Base-by-base conservation (phyloP, 2,329 filamentous ascomycete species). In the Graphium sp. region DNA sequence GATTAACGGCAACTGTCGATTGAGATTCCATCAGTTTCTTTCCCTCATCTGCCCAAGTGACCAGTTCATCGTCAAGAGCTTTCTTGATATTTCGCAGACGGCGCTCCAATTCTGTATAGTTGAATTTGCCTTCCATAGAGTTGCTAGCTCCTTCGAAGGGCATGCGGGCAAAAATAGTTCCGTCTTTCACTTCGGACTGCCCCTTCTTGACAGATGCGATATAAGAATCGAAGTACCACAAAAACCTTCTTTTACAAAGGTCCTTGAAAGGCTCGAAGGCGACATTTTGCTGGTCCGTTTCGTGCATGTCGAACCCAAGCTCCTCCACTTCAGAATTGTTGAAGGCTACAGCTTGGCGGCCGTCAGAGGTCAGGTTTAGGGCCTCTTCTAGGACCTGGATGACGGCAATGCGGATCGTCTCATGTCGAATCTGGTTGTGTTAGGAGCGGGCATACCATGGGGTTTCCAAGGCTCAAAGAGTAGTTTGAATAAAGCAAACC, bases 151-250 rank as follows among this genome's bases (percentile, higher is more conserved):
- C 66, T 46, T 98, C 89, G 39, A 98, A 98, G 0, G 83, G 81
- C 82, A 93, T 92, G 28, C 65, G 66, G n/a, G 57, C 50, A 43
- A 98, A 95, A 1, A 47, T 35, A 21, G 69, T 55, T 3, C 69
- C 66, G 34, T 76, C 70, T 35, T 66, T 63, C 31, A 75, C 67
- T 39, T 80, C 70, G 16, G 56, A 49, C 40, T 61, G 66, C 17
- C 74, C 78, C 34, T 72, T 63, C 21, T 72, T 61, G 29, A 92
- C 74, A 2, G 76, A 66, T 4, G 65, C 57, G 14, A 89, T 57
- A 44, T 95, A 95, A 4, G 79, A 79, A 39, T 91, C 79, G 48
- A 81, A 92, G 53, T 95, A 95, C 89, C 89, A 95, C 10, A 95
- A 58, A 46, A 95, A 94, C 2, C 85, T 73, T 21, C 79, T 74